phyloP scores from a whole-genome alignment of 1,139 yeast species.

The Zhuliangozyma parablackwelliae region DNA sequence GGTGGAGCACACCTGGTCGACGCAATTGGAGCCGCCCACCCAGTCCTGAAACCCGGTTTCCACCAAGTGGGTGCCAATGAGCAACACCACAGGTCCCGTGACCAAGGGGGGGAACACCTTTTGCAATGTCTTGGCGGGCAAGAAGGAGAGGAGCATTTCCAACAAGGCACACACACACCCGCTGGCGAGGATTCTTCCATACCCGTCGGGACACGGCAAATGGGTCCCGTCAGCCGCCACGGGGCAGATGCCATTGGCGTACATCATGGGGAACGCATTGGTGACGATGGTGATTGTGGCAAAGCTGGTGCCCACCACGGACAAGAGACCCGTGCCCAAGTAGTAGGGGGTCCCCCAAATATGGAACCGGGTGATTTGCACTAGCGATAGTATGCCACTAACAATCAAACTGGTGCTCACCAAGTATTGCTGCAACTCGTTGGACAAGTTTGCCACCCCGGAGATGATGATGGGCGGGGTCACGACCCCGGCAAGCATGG shows the following conservation, averaged over 20 bases:
- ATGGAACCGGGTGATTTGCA: conserved; percentile 80
- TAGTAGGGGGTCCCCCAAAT: conserved; percentile 68
- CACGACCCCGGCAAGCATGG: conserved; percentile 88
- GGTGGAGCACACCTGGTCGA: conserved; percentile 26
- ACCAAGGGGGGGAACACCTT: conserved; percentile 82
- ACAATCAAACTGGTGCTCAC: conserved; percentile 75
- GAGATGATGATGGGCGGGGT: conserved; percentile 80
- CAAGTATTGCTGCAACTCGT: conserved; percentile 56
- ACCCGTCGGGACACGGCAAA: conserved; percentile 86
- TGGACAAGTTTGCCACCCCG: conserved; percentile 51
- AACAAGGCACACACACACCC: conserved; percentile 72
- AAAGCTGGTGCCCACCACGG: conserved; percentile 87
- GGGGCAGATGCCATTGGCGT: conserved; percentile 66
- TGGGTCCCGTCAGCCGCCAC: conserved; percentile 52
- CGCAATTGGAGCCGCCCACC: conserved; percentile 85
- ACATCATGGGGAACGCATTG: conserved; percentile 78
- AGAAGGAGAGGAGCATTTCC: conserved; percentile 66
- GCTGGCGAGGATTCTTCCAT: conserved; percentile 80
- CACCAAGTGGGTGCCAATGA: conserved; percentile 70
- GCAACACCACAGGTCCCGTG: conserved; percentile 85
- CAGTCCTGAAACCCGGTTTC: conserved; percentile 74
- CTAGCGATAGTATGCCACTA: conserved; percentile 65
- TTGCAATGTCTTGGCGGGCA: conserved; percentile 69
- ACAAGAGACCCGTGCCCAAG: conserved; percentile 80
- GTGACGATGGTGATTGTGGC: conserved; percentile 79